A percentile compares a stretch with the other conserved stretches of the same genome.
These are phyloP conservation scores for Pleurotus tuber-regium DNA, from an alignment of 768 basidiomycete genomes.

Conservation along the genomic window DNA sequence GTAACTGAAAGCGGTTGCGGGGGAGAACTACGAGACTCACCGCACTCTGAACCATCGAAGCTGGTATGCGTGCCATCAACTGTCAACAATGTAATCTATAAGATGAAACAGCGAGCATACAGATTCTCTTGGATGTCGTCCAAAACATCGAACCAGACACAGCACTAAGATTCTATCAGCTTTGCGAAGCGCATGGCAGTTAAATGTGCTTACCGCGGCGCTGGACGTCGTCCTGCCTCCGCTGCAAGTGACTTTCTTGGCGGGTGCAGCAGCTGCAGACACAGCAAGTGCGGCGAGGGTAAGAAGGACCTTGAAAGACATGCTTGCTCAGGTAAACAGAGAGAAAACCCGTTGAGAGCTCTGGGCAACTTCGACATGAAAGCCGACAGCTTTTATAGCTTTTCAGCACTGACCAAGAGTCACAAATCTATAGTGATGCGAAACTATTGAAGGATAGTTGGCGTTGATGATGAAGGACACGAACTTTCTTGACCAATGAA, in stretches of 20 bases:
- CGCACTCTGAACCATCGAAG: conserved; percentile 31
- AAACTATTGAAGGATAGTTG: background rate
- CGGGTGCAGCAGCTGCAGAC: conserved; percentile 52
- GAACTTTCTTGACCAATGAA: too few species aligned
- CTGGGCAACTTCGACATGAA: background rate
- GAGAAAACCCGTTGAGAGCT: conserved; percentile 1
- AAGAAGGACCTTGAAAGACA: conserved; percentile 8
- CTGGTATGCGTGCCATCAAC: background rate
- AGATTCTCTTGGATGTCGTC: conserved; percentile 33
- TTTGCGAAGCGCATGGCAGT: too few species aligned
- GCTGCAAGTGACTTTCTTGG: conserved; percentile 24
- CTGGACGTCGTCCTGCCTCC: conserved; percentile 16
- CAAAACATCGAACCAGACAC: conserved; percentile 32
- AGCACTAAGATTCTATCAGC: too few species aligned
- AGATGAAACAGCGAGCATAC: conserved; percentile 15
- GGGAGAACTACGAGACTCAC: conserved; percentile 12
- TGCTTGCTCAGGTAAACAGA: background rate
- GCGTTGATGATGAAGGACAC: background rate
- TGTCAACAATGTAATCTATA: background rate
- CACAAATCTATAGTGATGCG: background rate
- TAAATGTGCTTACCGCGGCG: conserved; percentile 4
- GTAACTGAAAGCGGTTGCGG: background rate
- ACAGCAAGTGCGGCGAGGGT: conserved; percentile 6
- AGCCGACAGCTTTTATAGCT: background rate
- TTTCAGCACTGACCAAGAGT: background rate